Conservation (phyloP, 495 filamentous ascomycete species). For the Cercophora sp. region DNA sequence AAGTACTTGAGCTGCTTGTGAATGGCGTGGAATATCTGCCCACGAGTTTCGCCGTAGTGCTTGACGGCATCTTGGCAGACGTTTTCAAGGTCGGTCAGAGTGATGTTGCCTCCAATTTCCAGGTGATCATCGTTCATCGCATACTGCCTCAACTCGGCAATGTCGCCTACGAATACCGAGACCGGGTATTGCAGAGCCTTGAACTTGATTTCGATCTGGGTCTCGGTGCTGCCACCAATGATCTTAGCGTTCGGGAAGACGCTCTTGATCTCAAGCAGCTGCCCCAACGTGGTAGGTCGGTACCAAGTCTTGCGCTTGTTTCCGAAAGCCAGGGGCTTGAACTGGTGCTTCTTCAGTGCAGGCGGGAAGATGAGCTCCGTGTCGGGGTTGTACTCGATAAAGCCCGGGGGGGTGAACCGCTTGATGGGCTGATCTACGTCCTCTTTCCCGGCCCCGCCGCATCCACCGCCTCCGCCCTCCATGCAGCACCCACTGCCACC, state of each 20-base stretch:
- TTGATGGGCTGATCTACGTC: constrained; percentile 55
- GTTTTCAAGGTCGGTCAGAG: constrained; percentile 75
- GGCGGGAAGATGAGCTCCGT: constrained; percentile 96
- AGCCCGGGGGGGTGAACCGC: constrained; percentile 73
- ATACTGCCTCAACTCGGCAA: constrained; percentile 78
- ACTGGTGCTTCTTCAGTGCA: constrained; percentile 71
- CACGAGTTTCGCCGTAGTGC: constrained; percentile 65
- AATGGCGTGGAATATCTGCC: constrained; percentile 71
- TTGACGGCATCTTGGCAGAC: constrained; percentile 73
- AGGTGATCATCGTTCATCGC: constrained; percentile 73
- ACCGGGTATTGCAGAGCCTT: constrained; percentile 86
- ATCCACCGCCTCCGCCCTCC: constrained; percentile 50
- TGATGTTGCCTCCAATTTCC: constrained; percentile 88
- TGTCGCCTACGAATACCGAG: constrained; percentile 91
- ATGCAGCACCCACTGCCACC: constrained; percentile 69
- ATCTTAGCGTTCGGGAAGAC: constrained; percentile 84
- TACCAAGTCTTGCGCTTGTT: constrained; percentile 96
- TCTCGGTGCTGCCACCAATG: constrained; percentile 94
- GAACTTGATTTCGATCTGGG: constrained; percentile 97
- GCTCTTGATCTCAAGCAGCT: constrained; percentile 86
- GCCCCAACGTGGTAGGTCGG: constrained; percentile 78
- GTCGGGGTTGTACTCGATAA: constrained; percentile 88
- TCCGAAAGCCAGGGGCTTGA: constrained; percentile 79
- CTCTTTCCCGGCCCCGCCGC: constrained; percentile 49
- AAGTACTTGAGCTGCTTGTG: constrained; percentile 86